Percentiles rank a stretch among this genome's conserved stretches.
Conservation (phyloP, 2,329 filamentous ascomycete species). For the Fusarium agapanthi region DNA sequence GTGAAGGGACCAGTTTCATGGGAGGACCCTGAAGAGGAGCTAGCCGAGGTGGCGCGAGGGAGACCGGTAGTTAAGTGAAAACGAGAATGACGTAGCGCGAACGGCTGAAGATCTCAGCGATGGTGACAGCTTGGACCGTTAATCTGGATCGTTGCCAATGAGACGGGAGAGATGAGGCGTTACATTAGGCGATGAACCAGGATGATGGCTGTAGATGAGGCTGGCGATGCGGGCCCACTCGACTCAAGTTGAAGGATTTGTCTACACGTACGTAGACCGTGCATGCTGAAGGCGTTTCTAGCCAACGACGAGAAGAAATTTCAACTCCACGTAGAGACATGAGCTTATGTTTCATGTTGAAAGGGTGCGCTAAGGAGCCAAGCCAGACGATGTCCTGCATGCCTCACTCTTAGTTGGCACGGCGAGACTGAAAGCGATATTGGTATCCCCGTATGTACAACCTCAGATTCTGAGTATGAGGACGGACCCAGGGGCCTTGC, state of each 20-base stretch:
- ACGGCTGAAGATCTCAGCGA: conserved; percentile 33
- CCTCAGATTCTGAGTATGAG: background rate
- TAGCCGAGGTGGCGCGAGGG: conserved; percentile 35
- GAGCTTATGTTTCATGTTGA: conserved; percentile 25
- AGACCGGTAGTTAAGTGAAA: conserved; percentile 23
- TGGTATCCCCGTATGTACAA: background rate
- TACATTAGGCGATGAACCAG: conserved; percentile 16
- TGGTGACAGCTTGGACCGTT: conserved; percentile 14
- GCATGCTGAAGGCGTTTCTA: background rate
- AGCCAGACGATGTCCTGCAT: conserved; percentile 24
- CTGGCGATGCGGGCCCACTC: conserved; percentile 34
- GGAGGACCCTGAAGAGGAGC: conserved; percentile 36
- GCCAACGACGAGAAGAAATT: background rate
- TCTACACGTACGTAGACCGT: conserved; percentile 22
- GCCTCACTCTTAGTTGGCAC: conserved; percentile 15
- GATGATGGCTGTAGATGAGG: conserved; percentile 42
- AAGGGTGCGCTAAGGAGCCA: conserved; percentile 3
- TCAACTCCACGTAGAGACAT: conserved; percentile 9
- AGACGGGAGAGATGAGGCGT: conserved; percentile 22
- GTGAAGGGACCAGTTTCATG: conserved; percentile 33
- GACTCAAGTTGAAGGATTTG: conserved; percentile 4
- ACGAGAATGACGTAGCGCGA: conserved; percentile 33
- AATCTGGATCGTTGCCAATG: conserved; percentile 35
- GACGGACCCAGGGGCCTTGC: background rate
- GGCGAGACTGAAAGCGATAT: conserved; percentile 5